Evolutionary conservation across 2,329 filamentous ascomycete species (phyloP), one percentile per base, ranked within the genome.

Genomic region (Dactylonectria estremocensis): DNA sequence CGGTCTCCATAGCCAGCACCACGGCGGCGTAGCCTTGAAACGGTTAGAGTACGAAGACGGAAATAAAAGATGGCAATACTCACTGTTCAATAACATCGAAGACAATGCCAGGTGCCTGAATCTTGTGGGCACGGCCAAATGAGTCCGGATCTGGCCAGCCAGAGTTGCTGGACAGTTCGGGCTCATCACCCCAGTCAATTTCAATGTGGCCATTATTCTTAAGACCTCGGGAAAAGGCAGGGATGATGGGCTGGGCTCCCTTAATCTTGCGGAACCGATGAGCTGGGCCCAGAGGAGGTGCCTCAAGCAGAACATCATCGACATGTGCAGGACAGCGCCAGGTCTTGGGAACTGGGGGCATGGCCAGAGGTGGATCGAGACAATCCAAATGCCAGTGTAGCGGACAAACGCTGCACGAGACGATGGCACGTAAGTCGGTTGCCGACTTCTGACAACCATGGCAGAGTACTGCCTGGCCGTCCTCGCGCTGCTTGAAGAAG

Each of bases 381-480:
- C 96, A 99, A 80, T 98, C 95, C 58, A 97, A 85, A 83, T 99
- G 96, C 93, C 95, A 99, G 77, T 91, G 88, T 37, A 94, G 87
- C 13, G 89, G 86, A 81, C 95, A 99, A 76, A 88, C 89, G 80
- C 95, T 95, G 83, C 95, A 99, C 52, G 92, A 90, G 72, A 98
- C 92, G 74, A 98, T 95, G 72, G 92, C 89, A 28, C 92, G 90
- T 43, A 78, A 74, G 69, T 83, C 81, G 20, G 88, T 84, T 52
- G 91, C 89, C 31, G 91, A 87, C 75, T 87, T 86, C 71, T 92
- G 88, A 82, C 95, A 98, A 50, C 85, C 84, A 77, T 92, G 90
- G 82, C 95, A 98, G 56, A 97, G 83, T 53, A 97, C 91, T 4
- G 90, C 82, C 63, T 92, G 92, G 69, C 92, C 92, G 72, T 97